A percentile compares a stretch with the other conserved stretches of the same genome.
These are phyloP conservation scores for Vaccinium corymbosum DNA, from an alignment of 148 eudicot species.

Conservation along the genomic window DNA sequence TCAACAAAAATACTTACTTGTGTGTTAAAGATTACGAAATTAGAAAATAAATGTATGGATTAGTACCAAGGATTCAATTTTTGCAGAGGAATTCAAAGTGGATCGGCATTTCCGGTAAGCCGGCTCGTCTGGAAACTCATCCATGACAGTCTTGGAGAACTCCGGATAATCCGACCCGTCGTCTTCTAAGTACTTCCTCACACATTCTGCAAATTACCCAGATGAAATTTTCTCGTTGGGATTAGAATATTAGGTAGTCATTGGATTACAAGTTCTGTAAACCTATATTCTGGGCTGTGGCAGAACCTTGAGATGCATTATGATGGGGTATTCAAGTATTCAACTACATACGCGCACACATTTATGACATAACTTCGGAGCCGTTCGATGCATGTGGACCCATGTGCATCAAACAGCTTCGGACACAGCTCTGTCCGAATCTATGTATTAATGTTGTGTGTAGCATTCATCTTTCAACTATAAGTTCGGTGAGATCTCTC, in stretches of 20 bases:
- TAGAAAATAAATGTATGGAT: not conserved
- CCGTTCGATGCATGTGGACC: no score
- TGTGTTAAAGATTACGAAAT: not conserved
- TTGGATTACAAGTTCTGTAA: not conserved
- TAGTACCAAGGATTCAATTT: slow-evolving; percentile 49
- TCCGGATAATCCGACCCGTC: slow-evolving; percentile 33
- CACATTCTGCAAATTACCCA: slow-evolving; percentile 40
- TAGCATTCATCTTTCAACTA: no score
- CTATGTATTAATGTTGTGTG: no score
- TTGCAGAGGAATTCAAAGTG: slow-evolving; percentile 46
- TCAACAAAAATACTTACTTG: not conserved
- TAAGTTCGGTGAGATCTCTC: no score
- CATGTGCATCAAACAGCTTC: no score
- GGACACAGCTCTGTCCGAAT: no score
- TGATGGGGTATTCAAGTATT: no score
- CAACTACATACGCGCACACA: no score
- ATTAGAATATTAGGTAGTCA: not conserved
- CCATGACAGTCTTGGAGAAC: slow-evolving; percentile 40
- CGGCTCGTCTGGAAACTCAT: slow-evolving; percentile 61
- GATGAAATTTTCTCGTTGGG: not conserved
- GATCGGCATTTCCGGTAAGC: slow-evolving; percentile 53
- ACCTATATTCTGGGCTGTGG: not conserved
- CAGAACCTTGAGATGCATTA: no score
- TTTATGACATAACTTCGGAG: no score
- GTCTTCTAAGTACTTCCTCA: slow-evolving; percentile 49